Evolutionary conservation across 2,329 filamentous ascomycete species (phyloP), one percentile per base, ranked within the genome.

Genomic region (Epichloe typhina): DNA sequence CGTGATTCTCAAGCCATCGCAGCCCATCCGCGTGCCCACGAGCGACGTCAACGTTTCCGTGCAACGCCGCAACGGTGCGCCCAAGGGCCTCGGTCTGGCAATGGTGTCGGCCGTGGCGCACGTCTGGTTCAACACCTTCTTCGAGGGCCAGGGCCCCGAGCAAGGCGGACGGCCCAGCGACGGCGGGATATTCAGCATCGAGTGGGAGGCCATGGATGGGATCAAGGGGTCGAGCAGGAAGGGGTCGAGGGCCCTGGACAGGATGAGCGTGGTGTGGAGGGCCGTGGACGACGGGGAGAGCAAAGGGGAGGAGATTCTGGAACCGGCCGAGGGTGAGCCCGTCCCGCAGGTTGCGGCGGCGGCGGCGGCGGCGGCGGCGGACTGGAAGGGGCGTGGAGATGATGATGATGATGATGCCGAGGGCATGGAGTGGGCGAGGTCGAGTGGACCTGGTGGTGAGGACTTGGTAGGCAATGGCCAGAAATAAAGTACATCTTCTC

Each of bases 51-150:
- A 95, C 64, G 86, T 97, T 56, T 83, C 89, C 47, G 81, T 96
- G 23, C 90, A 97, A 68, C 80, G 88, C 7, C 82, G 90, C 37
- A 95, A 89, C 67, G 86, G 84, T 60, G 82, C 86, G 1, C 77
- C 79, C 4, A 86, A 86, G 59, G 80, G 79, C 9, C 84, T 93
- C 66, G 85, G 88, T 1, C 79, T 88, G 57, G 89, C 88, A 0
- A 88, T 97, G 82, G 88, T 96, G 3, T 95, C 91, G 0, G 83
- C 90, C 0, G 83, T 97, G 9, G 90, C 90, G 0, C 91, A 97
- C 61, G 87, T 95, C 15, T 98, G 93, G 93, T 95, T 96, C 73
- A 98, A 98, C 62, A 74, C 83, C 2, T 97, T 83, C 67, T 97
- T 97, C 60, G 93, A 97, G 68, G 89, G 90, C 43, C 72, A 79